These are phyloP conservation scores for Saturnispora bothae DNA, from an alignment of 805 yeast species.

Conservation along the genomic window DNA sequence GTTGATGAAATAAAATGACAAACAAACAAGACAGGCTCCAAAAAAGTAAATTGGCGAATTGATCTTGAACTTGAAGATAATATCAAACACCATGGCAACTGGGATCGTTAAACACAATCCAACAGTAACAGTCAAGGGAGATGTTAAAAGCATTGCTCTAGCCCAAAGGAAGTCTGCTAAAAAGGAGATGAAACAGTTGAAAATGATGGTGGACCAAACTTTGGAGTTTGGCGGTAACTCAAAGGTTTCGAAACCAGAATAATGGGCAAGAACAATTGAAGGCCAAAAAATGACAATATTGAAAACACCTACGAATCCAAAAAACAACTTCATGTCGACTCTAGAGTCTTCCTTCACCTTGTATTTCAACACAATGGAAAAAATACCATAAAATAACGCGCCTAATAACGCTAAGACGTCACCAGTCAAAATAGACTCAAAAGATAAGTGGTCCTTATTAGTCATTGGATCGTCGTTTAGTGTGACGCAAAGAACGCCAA, in stretches of 20 bases:
- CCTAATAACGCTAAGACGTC: constrained; percentile 73
- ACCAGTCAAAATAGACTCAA: constrained; percentile 39
- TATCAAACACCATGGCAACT: constrained; percentile 85
- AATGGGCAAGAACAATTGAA: constrained; percentile 53
- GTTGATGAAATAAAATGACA: constrained; percentile 78
- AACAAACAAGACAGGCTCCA: constrained; percentile 74
- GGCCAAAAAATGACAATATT: constrained; percentile 78
- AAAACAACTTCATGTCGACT: constrained; percentile 77
- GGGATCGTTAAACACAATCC: constrained; percentile 93
- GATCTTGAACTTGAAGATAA: constrained; percentile 54
- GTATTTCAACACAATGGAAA: constrained; percentile 73
- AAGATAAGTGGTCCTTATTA: constrained; percentile 13
- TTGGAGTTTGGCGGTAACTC: constrained; percentile 51
- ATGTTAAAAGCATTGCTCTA: constrained; percentile 82
- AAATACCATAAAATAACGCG: constrained; percentile 84
- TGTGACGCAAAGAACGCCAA: constrained; percentile 77
- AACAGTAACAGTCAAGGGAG: constrained; percentile 91
- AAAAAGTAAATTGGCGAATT: constrained; percentile 54
- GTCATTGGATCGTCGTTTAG: constrained; percentile 43
- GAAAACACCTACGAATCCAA: constrained; percentile 90
- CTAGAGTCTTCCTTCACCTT: constrained; percentile 64
- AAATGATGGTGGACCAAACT: constrained; percentile 41
- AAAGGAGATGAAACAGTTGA: constrained; percentile 72
- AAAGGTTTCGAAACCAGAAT: constrained; percentile 54
- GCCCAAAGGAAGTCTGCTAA: constrained; percentile 94